These are phyloP conservation scores for Rhynchosporium graminicola DNA, from an alignment of 2,329 filamentous ascomycete species.

Conservation along the genomic window DNA sequence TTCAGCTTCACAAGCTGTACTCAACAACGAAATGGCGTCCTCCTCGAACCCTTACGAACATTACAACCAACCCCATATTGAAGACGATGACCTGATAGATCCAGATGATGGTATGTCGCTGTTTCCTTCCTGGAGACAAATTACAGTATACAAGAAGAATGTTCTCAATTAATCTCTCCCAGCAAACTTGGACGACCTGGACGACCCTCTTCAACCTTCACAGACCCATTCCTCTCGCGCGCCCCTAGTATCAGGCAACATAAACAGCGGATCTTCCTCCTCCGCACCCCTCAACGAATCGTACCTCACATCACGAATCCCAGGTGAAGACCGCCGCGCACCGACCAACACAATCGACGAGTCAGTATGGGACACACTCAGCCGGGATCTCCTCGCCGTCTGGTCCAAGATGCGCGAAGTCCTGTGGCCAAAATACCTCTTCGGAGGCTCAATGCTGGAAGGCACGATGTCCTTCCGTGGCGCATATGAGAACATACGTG, in stretches of 20 bases:
- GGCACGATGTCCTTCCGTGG: constrained; percentile 56
- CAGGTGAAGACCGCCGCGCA: constrained; percentile 88
- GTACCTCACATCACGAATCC: constrained; percentile 86
- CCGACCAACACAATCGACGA: constrained; percentile 95
- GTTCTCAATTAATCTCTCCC: constrained; percentile 23
- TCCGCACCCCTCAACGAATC: constrained; percentile 67
- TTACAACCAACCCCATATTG: constrained; percentile 61
- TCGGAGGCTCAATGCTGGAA: constrained; percentile 68
- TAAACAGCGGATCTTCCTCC: constrained; percentile 54
- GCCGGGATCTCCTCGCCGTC: constrained; percentile 85
- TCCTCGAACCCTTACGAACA: constrained; percentile 54
- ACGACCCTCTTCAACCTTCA: constrained; percentile 87
- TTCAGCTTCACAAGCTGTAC: constrained; percentile 3
- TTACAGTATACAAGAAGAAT: constrained; percentile 3
- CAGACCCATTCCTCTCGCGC: constrained; percentile 66
- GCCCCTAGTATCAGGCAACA: constrained; percentile 77
- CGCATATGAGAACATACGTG: constrained; percentile 62
- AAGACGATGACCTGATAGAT: constrained; percentile 73
- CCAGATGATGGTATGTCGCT: constrained; percentile 68
- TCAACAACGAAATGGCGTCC: constrained; percentile 37
- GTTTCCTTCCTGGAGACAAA: constrained; percentile 2
- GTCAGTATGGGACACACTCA: constrained; percentile 94
- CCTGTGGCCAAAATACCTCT: constrained; percentile 90
- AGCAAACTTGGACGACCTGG: constrained; percentile 67
- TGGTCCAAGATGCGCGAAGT: constrained; percentile 99